These are phyloP conservation scores for Papilionanthe hybrid DNA, from an alignment of 116 monocot genomes.

Conservation along the genomic window DNA sequence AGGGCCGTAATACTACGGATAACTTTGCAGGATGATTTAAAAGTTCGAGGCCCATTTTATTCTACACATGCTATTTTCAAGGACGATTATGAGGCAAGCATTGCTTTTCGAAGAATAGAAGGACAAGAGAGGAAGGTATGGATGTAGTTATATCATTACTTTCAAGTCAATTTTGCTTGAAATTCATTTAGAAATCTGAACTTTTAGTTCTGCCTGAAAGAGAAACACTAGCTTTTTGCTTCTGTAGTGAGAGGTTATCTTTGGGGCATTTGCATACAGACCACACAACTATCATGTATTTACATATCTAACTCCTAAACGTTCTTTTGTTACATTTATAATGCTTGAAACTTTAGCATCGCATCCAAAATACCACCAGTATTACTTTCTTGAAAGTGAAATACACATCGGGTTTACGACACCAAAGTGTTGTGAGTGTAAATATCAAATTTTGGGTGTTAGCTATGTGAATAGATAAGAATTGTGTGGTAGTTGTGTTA, in stretches of 20 bases:
- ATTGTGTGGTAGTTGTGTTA: too few species aligned
- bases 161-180: neutral
- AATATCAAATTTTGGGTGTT: too few species aligned
- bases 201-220: neutral
- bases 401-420: too few species aligned
- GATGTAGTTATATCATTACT: neutral
- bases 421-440: too few species aligned
- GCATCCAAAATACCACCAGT: too few species aligned
- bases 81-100: conserved; percentile 32
- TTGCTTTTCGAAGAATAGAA: conserved; percentile 45
- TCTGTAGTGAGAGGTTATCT: neutral
- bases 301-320: too few species aligned
- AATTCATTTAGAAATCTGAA: neutral
- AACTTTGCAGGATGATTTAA: conserved; percentile 31
- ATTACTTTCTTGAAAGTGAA: too few species aligned
- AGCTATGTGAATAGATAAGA: too few species aligned
- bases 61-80: conserved; percentile 56
- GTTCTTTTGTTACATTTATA: too few species aligned
- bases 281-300: too few species aligned
- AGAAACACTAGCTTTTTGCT: neutral
- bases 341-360: too few species aligned
- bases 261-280: too few species aligned
- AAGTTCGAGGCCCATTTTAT: conserved; percentile 36
- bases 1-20: neutral
- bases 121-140: conserved; percentile 41